Conservation (phyloP, 495 filamentous ascomycete species). For the Aspergillus ellipticus region DNA sequence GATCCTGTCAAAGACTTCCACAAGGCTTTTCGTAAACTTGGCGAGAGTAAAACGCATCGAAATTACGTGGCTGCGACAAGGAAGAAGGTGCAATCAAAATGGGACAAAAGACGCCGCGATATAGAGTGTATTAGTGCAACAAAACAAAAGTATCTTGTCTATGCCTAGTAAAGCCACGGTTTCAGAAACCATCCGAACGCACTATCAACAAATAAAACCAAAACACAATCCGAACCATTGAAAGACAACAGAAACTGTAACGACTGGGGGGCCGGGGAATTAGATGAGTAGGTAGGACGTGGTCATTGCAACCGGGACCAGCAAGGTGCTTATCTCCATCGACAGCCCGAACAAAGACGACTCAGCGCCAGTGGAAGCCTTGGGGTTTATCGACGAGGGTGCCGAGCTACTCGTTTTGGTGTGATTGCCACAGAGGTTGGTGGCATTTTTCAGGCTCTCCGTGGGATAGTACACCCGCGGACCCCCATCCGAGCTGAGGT, state of each 20-base stretch:
- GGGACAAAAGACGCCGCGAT: too few relatives aligned
- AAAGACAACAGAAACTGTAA: neutral
- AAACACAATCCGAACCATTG: neutral
- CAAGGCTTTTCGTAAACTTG: neutral
- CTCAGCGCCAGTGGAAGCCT: neutral
- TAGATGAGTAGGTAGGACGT: neutral
- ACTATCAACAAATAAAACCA: neutral
- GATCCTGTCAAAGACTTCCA: neutral
- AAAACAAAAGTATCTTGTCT: neutral
- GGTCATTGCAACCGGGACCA: neutral
- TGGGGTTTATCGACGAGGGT: neutral
- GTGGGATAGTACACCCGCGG: conserved; percentile 4
- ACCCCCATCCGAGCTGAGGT: conserved; percentile 2
- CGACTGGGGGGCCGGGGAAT: neutral
- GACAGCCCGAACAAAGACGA: neutral
- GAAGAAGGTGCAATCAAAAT: neutral
- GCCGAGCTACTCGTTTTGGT: neutral
- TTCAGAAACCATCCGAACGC: neutral
- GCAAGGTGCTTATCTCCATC: neutral
- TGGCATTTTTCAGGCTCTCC: neutral
- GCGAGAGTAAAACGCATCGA: neutral
- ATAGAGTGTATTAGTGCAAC: too few relatives aligned
- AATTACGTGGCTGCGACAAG: neutral
- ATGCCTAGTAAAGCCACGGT: neutral
- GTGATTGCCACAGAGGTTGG: neutral